Base-by-base conservation (phyloP, 2,329 filamentous ascomycete genomes). In the Westerdykella aurantiaca region DNA sequence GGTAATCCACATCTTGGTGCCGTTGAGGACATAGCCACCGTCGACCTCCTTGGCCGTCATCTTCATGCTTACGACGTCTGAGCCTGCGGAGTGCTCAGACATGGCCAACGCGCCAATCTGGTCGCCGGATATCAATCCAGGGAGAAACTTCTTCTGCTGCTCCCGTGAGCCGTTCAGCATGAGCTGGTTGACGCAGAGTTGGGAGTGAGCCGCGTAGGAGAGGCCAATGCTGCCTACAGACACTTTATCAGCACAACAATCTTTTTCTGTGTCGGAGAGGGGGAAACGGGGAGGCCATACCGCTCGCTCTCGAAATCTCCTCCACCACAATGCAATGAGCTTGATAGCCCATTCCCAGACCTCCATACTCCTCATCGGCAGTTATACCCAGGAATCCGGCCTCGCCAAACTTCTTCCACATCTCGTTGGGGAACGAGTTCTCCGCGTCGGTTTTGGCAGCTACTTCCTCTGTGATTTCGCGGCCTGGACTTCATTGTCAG, bases 1-100 rank as follows among this genome's bases (percentile, higher is more conserved):
- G 49, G 91, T 98, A 65, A 98, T 98, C 91, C 91, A 98, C 91
- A 97, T 96, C 77, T 98, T 96, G 48, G 84, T 87, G 25, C 90
- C 91, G 60, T 90, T 88, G 43, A 98, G 73, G 16, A 90, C 50
- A 67, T 86, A 96, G 22, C 91, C 91, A 31, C 89, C 90, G 57
- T 93, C 86, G 10, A 88, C 86, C 51, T 80, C 76, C 64, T 81
- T 85, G 0, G 90, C 91, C 3, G 80, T 84, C 37, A 84, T 94
- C 66, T 90, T 88, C 91, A 97, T 97, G 69, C 85, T 87, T 22
- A 98, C 90, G 3, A 98, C 91, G 69, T 98, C 91, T 55, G 85
- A 90, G 12, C 91, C 91, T 1, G 91, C 84, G 6, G 86, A 87
- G 50, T 90, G 86, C 70, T 98, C 91, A 21, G 85, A 90, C 93